Evolutionary conservation across 345 rosid genomes (phyloP), one percentile per base, ranked within the genome.

Genomic region (Turnera subulata): DNA sequence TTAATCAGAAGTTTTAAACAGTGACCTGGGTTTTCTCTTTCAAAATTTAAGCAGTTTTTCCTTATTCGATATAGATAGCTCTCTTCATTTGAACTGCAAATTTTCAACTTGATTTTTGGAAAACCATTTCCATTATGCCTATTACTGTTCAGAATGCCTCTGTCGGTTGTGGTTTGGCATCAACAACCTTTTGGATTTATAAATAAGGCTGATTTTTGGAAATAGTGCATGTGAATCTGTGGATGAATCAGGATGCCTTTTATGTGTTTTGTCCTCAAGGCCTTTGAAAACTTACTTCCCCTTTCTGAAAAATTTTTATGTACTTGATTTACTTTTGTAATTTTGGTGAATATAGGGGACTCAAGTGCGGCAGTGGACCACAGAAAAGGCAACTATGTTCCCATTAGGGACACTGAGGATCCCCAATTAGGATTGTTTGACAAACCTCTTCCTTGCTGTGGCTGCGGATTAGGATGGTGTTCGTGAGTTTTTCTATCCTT

Each of bases 391-490:
- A 76, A 75, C 52, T 86, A 93, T 77, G 29, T 37, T 58, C 81
- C 46, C 50, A 68, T 87, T 54, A 47, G 71, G 55, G 84, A 62
- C 51, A 78, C 47, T 2, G 96, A 81, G 58, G 71, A 75, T 11
- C 65, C 79, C 25, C 68, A 77, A 55, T 59, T 89, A 66, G 88
- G 87, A 69, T 58, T 77, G 29, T 89, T 71, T 61, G 91, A 86
- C 67, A 89, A 86, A 63, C 94, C 96, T 15, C 97, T 93, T 71
- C 97, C 96, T 75, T 93, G 84, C 80, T 86, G 73, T 24, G 94
- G 99, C 58, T 93, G 84, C 67, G 97, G 99, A 79, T 80, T 89
- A 33, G 97, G 99, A 68, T 93, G 99, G 99, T 83, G 83, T 62
- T 89, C 74, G 94, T 93, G 69, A 74, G 96, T 80, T 39, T 53